phyloP scores from a whole-genome alignment of 352 stramenopile species.

The Globisporangium rhizosaccharum region DNA sequence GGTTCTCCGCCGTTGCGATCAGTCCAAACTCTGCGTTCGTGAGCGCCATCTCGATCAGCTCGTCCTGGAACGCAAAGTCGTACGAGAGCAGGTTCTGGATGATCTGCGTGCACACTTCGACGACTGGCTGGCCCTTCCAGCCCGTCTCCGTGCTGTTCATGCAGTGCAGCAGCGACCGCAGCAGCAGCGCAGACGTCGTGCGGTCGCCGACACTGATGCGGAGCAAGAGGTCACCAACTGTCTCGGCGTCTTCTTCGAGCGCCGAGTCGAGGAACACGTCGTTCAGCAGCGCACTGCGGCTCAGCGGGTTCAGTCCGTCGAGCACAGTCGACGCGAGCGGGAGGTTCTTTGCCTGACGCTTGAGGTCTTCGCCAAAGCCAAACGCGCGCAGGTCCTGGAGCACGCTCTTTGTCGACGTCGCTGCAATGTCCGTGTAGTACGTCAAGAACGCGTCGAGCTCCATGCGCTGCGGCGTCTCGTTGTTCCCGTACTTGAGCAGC shows the following conservation, averaged over 20 bases:
- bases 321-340: constrained; percentile 38
- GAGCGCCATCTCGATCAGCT: constrained; percentile 69
- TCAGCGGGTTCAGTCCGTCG: constrained; percentile 46
- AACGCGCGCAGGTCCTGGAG: constrained; percentile 75
- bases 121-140: constrained; percentile 85
- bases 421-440: constrained; percentile 78
- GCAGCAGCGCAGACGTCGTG: constrained; percentile 49
- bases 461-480: constrained; percentile 30
- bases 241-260: constrained; percentile 84
- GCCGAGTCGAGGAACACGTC: constrained; percentile 84
- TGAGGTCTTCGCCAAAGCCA: constrained; percentile 77
- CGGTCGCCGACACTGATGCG: constrained; percentile 60
- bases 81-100: constrained; percentile 61
- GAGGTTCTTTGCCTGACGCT: constrained; percentile 34
- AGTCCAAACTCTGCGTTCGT: constrained; percentile 61
- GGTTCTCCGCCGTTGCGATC: constrained; percentile 57
- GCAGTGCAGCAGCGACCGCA: constrained; percentile 69
- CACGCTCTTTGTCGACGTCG: constrained; percentile 71
- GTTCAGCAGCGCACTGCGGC: constrained; percentile 55
- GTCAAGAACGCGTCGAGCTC: constrained; percentile 73
- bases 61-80: constrained; percentile 47
- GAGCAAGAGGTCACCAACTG: constrained; percentile 64
- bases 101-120: constrained; percentile 62
- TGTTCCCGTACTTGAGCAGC: constrained; percentile 65
- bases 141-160: constrained; percentile 77